phyloP scores from a whole-genome alignment of 2,329 filamentous ascomycete genomes.

The Cadophora sp. region DNA sequence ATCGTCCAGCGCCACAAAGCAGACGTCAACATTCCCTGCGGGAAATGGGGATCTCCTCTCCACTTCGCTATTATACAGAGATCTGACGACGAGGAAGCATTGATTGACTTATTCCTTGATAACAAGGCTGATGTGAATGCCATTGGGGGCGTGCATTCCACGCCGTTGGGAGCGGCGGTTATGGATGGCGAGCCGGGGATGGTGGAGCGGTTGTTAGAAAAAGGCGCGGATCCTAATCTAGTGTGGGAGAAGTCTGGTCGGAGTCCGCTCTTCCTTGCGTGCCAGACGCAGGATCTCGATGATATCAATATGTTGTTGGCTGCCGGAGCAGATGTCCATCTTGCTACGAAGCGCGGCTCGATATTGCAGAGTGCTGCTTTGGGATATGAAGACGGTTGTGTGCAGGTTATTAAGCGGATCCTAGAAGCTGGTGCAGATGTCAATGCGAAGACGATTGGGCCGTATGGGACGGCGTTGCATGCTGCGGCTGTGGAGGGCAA shows the following conservation, averaged over 20 bases:
- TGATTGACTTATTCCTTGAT: constrained; percentile 8
- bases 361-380: not conserved
- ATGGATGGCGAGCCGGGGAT: constrained; percentile 9
- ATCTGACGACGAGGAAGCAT: constrained; percentile 6
- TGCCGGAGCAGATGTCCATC: not conserved
- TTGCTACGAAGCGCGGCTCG: not conserved
- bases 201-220: not conserved
- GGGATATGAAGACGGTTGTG: not conserved
- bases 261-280: not conserved
- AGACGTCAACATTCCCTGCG: constrained; percentile 9
- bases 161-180: constrained; percentile 4
- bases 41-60: constrained; percentile 4
- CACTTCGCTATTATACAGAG: constrained; percentile 1
- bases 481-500: not conserved
- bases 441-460: constrained; percentile 4
- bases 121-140: constrained; percentile 10
- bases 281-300: not conserved
- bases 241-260: not conserved
- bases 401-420: not conserved
- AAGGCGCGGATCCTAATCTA: constrained; percentile 13
- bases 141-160: not conserved
- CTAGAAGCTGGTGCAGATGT: constrained; percentile 4
- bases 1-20: constrained; percentile 6
- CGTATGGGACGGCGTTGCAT: constrained; percentile 6
- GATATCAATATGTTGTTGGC: not conserved